These are phyloP conservation scores for Phytophthora multivora DNA, from an alignment of 352 stramenopile species.

Conservation along the genomic window DNA sequence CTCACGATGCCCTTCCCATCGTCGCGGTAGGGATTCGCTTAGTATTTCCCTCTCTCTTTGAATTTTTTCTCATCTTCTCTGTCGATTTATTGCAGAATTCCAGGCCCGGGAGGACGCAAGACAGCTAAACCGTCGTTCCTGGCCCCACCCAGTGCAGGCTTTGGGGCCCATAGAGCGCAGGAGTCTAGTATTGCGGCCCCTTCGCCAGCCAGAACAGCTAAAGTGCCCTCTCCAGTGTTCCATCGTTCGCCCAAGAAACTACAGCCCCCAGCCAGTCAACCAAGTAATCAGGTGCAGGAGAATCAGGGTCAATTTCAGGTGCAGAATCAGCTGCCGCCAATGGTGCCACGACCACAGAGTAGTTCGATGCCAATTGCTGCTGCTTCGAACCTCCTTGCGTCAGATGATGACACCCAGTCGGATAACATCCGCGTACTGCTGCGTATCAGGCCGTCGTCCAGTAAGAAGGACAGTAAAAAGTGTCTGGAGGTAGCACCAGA, in stretches of 20 bases:
- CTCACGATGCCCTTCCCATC: conserved; percentile 36
- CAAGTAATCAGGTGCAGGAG: conserved; percentile 20
- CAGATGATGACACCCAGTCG: conserved; percentile 15
- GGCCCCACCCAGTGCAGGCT: conserved; percentile 19
- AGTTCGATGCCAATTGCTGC: background rate
- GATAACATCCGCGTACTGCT: conserved; percentile 81
- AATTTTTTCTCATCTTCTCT: background rate
- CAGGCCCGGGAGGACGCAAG: conserved; percentile 17
- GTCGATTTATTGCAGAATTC: conserved; percentile 23
- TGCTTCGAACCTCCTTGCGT: conserved; percentile 15
- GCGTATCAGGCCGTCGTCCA: conserved; percentile 47
- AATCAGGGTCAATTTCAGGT: conserved; percentile 2
- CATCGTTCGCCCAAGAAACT: conserved; percentile 24
- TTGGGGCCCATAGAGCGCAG: conserved; percentile 4
- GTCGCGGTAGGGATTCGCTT: conserved; percentile 26
- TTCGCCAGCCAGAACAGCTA: background rate
- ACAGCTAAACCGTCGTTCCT: conserved; percentile 30
- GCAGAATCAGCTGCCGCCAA: background rate
- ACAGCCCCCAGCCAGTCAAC: conserved; percentile 20
- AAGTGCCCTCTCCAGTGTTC: conserved; percentile 13
- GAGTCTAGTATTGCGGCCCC: background rate
- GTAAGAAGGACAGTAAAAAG: conserved; percentile 33
- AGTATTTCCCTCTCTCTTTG: background rate
- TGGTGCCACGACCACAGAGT: background rate
- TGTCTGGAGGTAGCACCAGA: conserved; percentile 67